Percentiles rank a stretch among this genome's conserved stretches.
These are phyloP conservation scores for Polytrichum commune DNA, from an alignment of 225 moss, liverwort and hornwort species.

Conservation along the genomic window DNA sequence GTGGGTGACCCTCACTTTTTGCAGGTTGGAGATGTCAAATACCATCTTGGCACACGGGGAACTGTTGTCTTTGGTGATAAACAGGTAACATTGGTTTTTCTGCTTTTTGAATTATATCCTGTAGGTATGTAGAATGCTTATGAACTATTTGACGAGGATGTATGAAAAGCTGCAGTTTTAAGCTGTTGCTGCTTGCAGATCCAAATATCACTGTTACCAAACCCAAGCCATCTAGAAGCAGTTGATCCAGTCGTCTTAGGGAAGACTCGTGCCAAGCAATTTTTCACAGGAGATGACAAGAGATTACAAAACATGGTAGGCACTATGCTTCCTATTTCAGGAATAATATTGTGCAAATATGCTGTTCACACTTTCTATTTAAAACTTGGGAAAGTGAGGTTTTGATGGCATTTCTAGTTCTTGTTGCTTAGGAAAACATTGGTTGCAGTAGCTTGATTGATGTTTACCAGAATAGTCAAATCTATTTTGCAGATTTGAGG, in stretches of 20 bases:
- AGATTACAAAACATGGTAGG: constrained; percentile 53
- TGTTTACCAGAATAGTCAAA: too few species aligned
- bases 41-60: constrained; percentile 59
- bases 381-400: too few species aligned
- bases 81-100: constrained; percentile 25
- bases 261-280: constrained; percentile 63
- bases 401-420: too few species aligned
- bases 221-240: constrained; percentile 68
- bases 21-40: constrained; percentile 66
- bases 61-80: constrained; percentile 40
- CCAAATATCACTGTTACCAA: constrained; percentile 54
- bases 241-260: constrained; percentile 67
- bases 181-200: constrained; percentile 20
- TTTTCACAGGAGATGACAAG: constrained; percentile 44
- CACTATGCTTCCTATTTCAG: background rate
- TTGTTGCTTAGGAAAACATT: too few species aligned
- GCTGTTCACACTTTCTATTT: too few species aligned
- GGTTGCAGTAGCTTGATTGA: too few species aligned
- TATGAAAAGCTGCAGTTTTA: too few species aligned
- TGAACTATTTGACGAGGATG: too few species aligned
- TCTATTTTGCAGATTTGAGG: too few species aligned
- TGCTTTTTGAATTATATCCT: background rate
- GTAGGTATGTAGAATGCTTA: too few species aligned
- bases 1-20: constrained; percentile 42
- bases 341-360: too few species aligned